Evolutionary conservation across 108 stramenopile genomes (phyloP), one percentile per base, ranked within the genome.

Genomic region (Pelagomonas calceolata): DNA sequence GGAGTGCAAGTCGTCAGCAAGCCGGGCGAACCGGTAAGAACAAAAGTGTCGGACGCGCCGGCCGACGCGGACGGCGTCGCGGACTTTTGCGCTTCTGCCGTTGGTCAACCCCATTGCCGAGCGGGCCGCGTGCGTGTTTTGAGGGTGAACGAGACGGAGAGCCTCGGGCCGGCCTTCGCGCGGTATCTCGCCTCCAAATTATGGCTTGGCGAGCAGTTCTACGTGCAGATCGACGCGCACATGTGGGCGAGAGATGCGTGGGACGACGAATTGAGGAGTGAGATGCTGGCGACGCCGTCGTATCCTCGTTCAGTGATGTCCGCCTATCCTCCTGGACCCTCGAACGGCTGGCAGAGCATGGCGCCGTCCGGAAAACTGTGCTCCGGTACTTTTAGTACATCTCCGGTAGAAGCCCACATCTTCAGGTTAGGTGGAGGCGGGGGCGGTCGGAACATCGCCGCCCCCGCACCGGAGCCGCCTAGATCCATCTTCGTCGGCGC

Each of bases 171-270:
- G 3, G 87, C 90, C 66, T 83, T 89, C 63, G 95, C 94, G 32
- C 68, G 95, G 73, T 96, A 92, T 72, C 86, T 84, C 77, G 89
- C 90, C 15, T 83, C 83, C 36, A 94, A 94, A 79, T 80, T 95
- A n/a, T 95, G 93, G 92, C 81, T 89, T 46, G 95, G 95, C 4
- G 95, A 95, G 75, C 86, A 82, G 0, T 94, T 78, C 78, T 92
- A 87, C 72, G 68, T 95, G 68, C 95, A 95, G 75, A 87, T 88
- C 17, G 95, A 96, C 82, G 79, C 91, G 32, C 95, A 84, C 76
- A 93, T 70, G 73, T 90, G 79, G 66, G 94, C 94, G 77, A 87
- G 87, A 10, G 36, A 70, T 0, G 70, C 84, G 15, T 96, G 93
- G 93, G 95, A 94, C 81, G 39, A 36, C 63, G 73, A 81, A 67